Base-by-base conservation (phyloP, 2,329 filamentous ascomycete genomes). In the Leptographium wingfieldii region DNA sequence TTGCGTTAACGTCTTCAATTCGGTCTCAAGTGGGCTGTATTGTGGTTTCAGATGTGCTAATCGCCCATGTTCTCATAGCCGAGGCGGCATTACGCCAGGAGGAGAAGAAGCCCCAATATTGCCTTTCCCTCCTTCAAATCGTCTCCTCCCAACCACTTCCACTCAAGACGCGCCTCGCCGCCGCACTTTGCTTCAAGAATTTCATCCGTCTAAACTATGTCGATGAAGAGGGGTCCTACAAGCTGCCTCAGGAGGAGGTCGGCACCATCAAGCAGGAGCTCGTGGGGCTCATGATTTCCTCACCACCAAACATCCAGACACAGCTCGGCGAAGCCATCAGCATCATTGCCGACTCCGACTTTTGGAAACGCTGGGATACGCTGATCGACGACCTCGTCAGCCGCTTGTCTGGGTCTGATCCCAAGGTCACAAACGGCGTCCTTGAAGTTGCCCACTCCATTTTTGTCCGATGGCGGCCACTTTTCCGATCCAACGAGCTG, bases 361-460 rank as follows among this genome's bases (percentile, higher is more conserved):
- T 99, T 73, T 99, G 88, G 87, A 80, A 88, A 73, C 82, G 88
- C 68, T 99, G 94, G 94, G 88, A 97, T 69, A 96, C 92, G n/a
- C 80, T 99, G 62, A 29, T 66, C 16, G 63, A 88, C 81, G 92
- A 99, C 72, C 85, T 99, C 61, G 91, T 96, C 66, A 89, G 87
- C 56, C 86, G 92, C 55, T 82, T 99, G 64, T 92, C 90, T 3
- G 80, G 86, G 14, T 85, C 87, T 66, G 88, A 97, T 71, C 84
- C 87, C 62, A 85, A 86, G 65, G 80, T 91, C 71, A 99, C 97
- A 73, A 90, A 92, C 68, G 95, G 94, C 65, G 94, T 99, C 22
- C 79, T 99, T 62, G 91, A 96, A 74, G 94, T 99, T 53, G 95
- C 95, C 66, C 94, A 99, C 74, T 97, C 94, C 56, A 97, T 99